These are phyloP conservation scores for Chaetomiaceae sp. DNA, from an alignment of 2,329 filamentous ascomycete species.

Conservation along the genomic window DNA sequence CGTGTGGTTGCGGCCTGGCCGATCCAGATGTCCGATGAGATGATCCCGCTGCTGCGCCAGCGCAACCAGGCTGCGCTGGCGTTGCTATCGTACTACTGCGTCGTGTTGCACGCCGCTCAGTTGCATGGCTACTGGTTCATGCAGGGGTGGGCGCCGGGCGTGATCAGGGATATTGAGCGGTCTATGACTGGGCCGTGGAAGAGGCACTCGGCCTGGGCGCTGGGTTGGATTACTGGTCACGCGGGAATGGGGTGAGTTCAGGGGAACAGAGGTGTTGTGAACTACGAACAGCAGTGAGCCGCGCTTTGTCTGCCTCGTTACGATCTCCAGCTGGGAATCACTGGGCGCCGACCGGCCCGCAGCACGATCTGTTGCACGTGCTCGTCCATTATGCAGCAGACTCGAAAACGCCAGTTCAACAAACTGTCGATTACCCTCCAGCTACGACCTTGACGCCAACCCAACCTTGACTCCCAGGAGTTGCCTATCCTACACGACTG, in stretches of 20 bases:
- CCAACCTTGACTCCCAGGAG: no score
- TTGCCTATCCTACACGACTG: no score
- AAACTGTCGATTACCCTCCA: no score
- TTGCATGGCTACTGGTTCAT: slow-evolving; percentile 20
- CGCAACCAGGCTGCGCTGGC: slow-evolving; percentile 20
- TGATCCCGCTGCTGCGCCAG: slow-evolving; percentile 16
- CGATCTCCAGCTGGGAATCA: no score
- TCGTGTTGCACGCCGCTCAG: slow-evolving; percentile 19
- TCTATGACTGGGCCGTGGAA: slow-evolving; percentile 15
- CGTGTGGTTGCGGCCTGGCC: slow-evolving; percentile 20
- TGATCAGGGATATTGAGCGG: slow-evolving; percentile 18
- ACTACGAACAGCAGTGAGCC: no score
- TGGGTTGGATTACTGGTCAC: slow-evolving; percentile 17
- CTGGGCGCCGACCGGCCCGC: no score
- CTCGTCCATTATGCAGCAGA: no score
- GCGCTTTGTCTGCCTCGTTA: no score
- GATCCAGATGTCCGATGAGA: slow-evolving; percentile 15
- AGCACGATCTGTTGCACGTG: no score
- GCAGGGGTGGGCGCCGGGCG: slow-evolving; percentile 16
- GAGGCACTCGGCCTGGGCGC: slow-evolving; percentile 19
- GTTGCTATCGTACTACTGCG: slow-evolving; percentile 21
- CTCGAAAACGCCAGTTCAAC: no score
- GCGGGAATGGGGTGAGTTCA: slow-evolving; percentile 1
- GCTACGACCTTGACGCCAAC: no score
- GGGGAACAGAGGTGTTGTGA: no score